Conservation (phyloP, 306 rosid species). For the Cucurbita moschata region DNA sequence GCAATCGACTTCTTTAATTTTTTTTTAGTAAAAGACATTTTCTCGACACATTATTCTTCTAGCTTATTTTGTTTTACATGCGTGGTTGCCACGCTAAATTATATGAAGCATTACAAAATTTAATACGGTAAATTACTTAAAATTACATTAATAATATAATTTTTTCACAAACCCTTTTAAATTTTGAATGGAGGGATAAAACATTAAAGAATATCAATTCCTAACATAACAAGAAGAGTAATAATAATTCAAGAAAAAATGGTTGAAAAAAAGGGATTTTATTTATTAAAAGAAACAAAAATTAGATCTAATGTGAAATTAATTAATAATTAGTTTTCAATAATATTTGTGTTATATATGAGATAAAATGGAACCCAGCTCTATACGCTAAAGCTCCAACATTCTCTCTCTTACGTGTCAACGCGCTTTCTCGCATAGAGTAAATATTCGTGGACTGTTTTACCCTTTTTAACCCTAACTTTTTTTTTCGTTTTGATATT, state of each 20-base stretch:
- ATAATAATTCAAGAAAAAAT: background rate
- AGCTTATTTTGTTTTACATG: background rate
- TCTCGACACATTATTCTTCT: background rate
- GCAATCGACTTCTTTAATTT: background rate
- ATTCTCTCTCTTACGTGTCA: background rate
- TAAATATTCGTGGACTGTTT: background rate
- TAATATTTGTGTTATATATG: background rate
- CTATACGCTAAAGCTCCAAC: background rate
- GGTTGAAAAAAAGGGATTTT: background rate
- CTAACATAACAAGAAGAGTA: no score
- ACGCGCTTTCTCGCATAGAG: background rate
- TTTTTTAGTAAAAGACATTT: background rate
- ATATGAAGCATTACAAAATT: no score
- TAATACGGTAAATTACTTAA: background rate
- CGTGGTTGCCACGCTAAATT: background rate
- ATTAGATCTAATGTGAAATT: background rate
- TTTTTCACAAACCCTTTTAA: background rate
- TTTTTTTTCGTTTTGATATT: background rate
- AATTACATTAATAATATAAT: background rate
- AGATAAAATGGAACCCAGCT: background rate
- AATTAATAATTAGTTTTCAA: background rate
- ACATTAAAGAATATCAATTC: no score
- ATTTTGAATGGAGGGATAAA: background rate
- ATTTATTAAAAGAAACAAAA: no score
- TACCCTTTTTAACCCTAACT: background rate